Conservation (phyloP, 2,329 filamentous ascomycete species). For the Fusarium illudens region DNA sequence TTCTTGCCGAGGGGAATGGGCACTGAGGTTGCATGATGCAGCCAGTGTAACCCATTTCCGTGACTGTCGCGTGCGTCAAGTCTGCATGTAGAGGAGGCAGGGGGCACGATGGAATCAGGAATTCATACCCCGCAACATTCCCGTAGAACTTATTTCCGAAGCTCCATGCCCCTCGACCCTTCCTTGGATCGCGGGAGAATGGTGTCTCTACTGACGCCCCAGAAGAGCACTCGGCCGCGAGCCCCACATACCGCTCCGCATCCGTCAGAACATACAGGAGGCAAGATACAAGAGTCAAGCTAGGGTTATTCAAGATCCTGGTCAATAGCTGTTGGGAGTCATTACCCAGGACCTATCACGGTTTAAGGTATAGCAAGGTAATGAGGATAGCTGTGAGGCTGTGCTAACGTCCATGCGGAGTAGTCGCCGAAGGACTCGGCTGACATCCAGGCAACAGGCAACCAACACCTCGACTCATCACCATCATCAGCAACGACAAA, state of each 20-base stretch:
- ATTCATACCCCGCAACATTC: not conserved
- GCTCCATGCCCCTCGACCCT: not conserved
- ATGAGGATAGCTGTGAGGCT: conserved; percentile 1
- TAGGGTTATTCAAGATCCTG: not conserved
- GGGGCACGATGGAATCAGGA: not conserved
- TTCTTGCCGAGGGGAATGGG: not conserved
- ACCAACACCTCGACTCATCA: not conserved
- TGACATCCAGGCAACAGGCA: not conserved
- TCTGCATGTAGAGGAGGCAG: not conserved
- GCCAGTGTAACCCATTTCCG: not conserved
- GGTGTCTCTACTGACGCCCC: not conserved
- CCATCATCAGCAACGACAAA: not conserved
- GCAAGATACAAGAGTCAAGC: not conserved
- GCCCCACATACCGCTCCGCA: not conserved
- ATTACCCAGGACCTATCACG: not conserved
- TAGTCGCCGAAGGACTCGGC: not conserved
- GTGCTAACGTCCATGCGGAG: too few relatives aligned
- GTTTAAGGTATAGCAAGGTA: not conserved
- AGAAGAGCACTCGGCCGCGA: not conserved
- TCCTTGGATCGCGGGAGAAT: not conserved
- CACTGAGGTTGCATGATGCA: not conserved
- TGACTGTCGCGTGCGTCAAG: not conserved
- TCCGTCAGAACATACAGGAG: not conserved
- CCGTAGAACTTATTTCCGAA: not conserved
- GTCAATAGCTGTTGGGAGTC: not conserved